Evolutionary conservation across 2,329 filamentous ascomycete genomes (phyloP).

Genomic region (Cladobotryum protrusum): DNA sequence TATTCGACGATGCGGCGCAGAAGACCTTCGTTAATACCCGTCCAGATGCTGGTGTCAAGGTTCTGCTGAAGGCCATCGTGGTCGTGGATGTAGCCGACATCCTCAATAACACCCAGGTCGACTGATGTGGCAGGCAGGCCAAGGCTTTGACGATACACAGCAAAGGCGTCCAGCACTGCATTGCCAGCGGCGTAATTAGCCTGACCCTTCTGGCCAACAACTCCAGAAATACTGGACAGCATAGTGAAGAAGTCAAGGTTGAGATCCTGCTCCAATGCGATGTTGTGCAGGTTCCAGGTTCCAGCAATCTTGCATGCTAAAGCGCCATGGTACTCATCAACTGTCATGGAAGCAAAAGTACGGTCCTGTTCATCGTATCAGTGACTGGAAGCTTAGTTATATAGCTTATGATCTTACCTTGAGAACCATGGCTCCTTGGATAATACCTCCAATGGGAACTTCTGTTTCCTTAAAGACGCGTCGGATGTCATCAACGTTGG

Average conservation of each 20-base stretch:
- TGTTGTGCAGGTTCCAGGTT: conserved; percentile 20
- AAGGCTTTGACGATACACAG: conserved; percentile 18
- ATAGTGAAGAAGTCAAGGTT: conserved; percentile 28
- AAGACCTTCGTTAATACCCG: neutral
- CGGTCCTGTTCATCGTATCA: conserved; percentile 15
- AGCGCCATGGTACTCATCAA: conserved; percentile 19
- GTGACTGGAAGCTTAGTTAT: conserved; percentile 17
- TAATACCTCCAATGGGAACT: conserved; percentile 21
- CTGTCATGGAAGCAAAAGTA: conserved; percentile 11
- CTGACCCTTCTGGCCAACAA: conserved; percentile 24
- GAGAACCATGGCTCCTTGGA: conserved; percentile 29
- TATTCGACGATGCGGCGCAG: neutral
- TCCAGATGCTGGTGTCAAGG: neutral
- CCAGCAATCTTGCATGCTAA: conserved; percentile 23
- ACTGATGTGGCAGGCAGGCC: conserved; percentile 23
- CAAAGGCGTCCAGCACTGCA: conserved; percentile 29
- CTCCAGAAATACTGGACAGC: conserved; percentile 20
- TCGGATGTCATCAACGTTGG: conserved; percentile 10
- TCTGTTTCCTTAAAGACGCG: conserved; percentile 10
- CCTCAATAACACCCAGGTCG: conserved; percentile 26
- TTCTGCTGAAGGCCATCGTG: conserved; percentile 2
- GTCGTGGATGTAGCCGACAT: conserved; percentile 30
- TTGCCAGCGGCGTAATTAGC: conserved; percentile 27
- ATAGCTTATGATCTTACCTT: conserved; percentile 10
- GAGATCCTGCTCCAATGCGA: conserved; percentile 7